phyloP scores from a whole-genome alignment of 1,139 yeast genomes.

The Candida dubliniensis region DNA sequence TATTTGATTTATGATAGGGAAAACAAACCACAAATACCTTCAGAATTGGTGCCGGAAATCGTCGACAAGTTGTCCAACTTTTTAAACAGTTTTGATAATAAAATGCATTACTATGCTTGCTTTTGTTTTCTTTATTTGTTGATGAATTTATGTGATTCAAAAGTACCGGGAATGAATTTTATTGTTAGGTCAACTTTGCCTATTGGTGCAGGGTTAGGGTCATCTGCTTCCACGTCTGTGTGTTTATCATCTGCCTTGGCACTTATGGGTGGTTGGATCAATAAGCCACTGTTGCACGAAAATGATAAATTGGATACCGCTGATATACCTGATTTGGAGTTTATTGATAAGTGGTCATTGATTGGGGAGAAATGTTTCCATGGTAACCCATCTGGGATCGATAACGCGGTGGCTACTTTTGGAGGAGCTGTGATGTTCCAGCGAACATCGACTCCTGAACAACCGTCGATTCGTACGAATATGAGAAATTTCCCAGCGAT shows the following conservation, averaged over 20 bases:
- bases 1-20: constrained; percentile 18
- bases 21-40: constrained; percentile 45
- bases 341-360: constrained; percentile 84
- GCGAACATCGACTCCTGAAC: constrained; percentile 51
- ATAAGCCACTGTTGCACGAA: constrained; percentile 27
- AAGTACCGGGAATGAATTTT: constrained; percentile 54
- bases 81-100: constrained; percentile 46
- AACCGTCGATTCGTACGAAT: constrained; percentile 60
- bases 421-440: constrained; percentile 96
- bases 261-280: constrained; percentile 56
- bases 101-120: constrained; percentile 79
- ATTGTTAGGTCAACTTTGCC: constrained; percentile 83
- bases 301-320: constrained; percentile 32
- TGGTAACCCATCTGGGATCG: constrained; percentile 97
- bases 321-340: constrained; percentile 49
- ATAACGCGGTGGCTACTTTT: constrained; percentile 91
- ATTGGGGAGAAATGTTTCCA: constrained; percentile 95
- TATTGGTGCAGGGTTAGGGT: constrained; percentile 96
- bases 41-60: constrained; percentile 61
- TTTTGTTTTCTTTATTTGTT: constrained; percentile 81
- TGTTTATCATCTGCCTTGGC: constrained; percentile 79
- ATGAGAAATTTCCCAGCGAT: constrained; percentile 77
- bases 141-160: constrained; percentile 52
- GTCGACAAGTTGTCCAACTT: constrained; percentile 48
- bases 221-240: constrained; percentile 89